phyloP scores from a whole-genome alignment of 163 green algal species.

The Chloroidium sp. region DNA sequence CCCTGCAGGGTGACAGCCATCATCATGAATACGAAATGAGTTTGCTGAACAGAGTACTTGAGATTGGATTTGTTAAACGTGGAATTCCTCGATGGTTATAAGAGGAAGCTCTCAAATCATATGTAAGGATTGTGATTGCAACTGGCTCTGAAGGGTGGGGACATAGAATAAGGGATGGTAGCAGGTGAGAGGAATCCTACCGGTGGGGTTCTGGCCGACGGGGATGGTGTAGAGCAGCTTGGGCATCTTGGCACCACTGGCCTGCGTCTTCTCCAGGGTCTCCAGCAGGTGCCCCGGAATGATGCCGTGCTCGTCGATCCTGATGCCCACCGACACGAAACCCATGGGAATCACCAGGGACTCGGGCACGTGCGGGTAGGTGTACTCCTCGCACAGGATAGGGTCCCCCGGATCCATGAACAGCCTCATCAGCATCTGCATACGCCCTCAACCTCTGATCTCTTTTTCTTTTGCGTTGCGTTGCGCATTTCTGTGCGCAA shows the following conservation, averaged over 20 bases:
- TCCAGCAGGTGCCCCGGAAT: slow-evolving; percentile 12
- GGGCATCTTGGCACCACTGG: slow-evolving; percentile 11
- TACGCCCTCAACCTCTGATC: too few relatives aligned
- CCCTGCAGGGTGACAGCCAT: too few relatives aligned
- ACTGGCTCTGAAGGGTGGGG: too few relatives aligned
- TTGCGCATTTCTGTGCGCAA: too few relatives aligned
- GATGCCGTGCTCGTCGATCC: slow-evolving; percentile 39
- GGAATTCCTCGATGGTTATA: too few relatives aligned
- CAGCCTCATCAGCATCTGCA: slow-evolving; percentile 28
- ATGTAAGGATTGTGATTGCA: too few relatives aligned
- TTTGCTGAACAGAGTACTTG: too few relatives aligned
- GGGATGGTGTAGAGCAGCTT: slow-evolving; percentile 67
- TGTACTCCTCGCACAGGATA: slow-evolving; percentile 63
- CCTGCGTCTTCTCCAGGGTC: slow-evolving; percentile 1
- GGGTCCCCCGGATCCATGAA: slow-evolving; percentile 40
- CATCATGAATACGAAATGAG: too few relatives aligned
- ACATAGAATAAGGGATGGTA: too few relatives aligned
- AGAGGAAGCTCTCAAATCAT: too few relatives aligned
- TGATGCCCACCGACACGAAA: slow-evolving; percentile 33
- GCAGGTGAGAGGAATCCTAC: slow-evolving; percentile 5
- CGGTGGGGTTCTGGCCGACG: slow-evolving; percentile 73
- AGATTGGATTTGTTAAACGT: too few relatives aligned
- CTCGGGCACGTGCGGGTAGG: slow-evolving; percentile 58
- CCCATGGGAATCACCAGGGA: slow-evolving; percentile 40
- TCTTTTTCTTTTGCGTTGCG: too few relatives aligned